phyloP scores from a whole-genome alignment of 257 asterid genomes.

The Ilex asprella region DNA sequence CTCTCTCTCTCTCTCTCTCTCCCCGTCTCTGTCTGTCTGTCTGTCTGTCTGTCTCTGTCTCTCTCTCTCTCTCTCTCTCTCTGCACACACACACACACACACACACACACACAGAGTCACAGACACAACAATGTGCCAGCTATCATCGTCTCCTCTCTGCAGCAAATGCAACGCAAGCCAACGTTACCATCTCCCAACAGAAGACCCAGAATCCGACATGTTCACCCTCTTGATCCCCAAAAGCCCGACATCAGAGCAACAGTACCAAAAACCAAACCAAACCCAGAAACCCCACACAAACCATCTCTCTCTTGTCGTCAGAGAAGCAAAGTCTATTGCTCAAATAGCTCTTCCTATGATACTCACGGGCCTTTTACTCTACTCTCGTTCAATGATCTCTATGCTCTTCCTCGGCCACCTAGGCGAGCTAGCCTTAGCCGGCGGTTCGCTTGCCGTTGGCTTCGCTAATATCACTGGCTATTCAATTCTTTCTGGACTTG shows the following conservation, averaged over 20 bases:
- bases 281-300: slow-evolving; percentile 10
- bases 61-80: neutral
- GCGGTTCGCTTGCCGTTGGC: slow-evolving; percentile 64
- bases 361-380: slow-evolving; percentile 62
- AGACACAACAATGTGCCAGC: slow-evolving; percentile 37
- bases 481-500: slow-evolving; percentile 71
- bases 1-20: slow-evolving; percentile 9
- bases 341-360: slow-evolving; percentile 65
- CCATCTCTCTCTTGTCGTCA: slow-evolving; percentile 26
- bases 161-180: slow-evolving; percentile 16
- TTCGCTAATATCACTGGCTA: slow-evolving; percentile 78
- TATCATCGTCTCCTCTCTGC: slow-evolving; percentile 11
- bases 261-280: slow-evolving; percentile 1
- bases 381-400: slow-evolving; percentile 78
- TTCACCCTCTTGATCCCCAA: slow-evolving; percentile 34
- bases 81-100: neutral
- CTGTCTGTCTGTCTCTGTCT: slow-evolving; percentile 2
- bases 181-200: slow-evolving; percentile 7
- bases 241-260: slow-evolving; percentile 22
- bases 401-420: slow-evolving; percentile 77
- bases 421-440: slow-evolving; percentile 66
- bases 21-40: neutral
- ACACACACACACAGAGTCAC: neutral
- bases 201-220: slow-evolving; percentile 24
- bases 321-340: slow-evolving; percentile 40